phyloP scores from a whole-genome alignment of 2,329 filamentous ascomycete species.

The Proliferodiscus dingleyae region DNA sequence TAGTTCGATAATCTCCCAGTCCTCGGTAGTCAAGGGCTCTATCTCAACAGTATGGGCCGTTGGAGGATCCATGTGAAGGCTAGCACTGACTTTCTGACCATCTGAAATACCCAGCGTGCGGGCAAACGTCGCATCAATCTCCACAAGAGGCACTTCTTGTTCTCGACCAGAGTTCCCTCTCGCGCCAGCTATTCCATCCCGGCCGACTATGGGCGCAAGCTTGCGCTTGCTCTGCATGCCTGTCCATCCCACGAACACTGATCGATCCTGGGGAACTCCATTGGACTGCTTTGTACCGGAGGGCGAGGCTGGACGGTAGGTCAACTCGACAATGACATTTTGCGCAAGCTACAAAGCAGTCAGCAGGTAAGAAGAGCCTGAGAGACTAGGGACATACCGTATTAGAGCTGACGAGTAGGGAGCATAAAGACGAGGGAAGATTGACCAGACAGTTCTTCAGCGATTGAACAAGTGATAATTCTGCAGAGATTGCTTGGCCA shows the following conservation, averaged over 20 bases:
- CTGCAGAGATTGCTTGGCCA: constrained; percentile 64
- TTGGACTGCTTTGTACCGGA: constrained; percentile 42
- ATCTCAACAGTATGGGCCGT: constrained; percentile 93
- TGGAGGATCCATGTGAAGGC: constrained; percentile 83
- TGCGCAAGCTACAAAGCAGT: constrained; percentile 64
- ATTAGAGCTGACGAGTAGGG: constrained; percentile 81
- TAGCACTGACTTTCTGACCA: constrained; percentile 69
- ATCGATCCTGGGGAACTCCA: constrained; percentile 51
- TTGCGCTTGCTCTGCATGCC: constrained; percentile 93
- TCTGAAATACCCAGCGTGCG: constrained; percentile 71
- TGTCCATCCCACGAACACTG: constrained; percentile 90
- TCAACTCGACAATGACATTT: constrained; percentile 93
- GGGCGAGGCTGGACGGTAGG: constrained; percentile 58
- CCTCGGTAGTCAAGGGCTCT: constrained; percentile 87
- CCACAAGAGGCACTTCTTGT: constrained; percentile 72
- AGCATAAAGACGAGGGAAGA: constrained; percentile 77
- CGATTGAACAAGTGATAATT: constrained; percentile 74
- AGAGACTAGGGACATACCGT: constrained; percentile 55
- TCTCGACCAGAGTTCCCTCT: constrained; percentile 57
- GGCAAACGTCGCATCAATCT: constrained; percentile 83
- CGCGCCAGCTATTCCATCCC: constrained; percentile 63
- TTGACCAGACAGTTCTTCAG: constrained; percentile 96
- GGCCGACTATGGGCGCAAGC: constrained; percentile 65
- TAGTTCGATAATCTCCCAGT: constrained; percentile 98
- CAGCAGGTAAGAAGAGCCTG: constrained; percentile 1